These are phyloP conservation scores for Aspergillus cejpii DNA, from an alignment of 2,329 filamentous ascomycete species.

Conservation along the genomic window DNA sequence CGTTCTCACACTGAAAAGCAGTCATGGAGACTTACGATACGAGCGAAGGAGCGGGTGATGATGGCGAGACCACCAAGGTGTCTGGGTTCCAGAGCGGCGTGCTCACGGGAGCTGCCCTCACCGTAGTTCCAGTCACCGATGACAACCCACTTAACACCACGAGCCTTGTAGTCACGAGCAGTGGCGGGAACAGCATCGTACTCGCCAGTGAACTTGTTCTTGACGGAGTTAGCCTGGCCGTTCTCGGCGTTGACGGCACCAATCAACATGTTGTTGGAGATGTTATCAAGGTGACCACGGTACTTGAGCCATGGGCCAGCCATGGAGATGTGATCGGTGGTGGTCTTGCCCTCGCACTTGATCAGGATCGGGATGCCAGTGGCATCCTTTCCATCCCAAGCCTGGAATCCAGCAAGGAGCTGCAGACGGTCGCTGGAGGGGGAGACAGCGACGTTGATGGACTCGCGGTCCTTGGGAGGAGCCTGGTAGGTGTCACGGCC, in stretches of 20 bases:
- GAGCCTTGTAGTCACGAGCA: constrained; percentile 97
- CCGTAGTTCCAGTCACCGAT: constrained; percentile 99
- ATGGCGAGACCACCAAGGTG: constrained; percentile 96
- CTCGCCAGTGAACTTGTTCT: constrained; percentile 78
- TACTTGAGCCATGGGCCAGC: constrained; percentile 97
- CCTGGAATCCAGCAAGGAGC: constrained; percentile 73
- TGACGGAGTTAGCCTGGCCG: constrained; percentile 94
- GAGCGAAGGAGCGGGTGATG: constrained; percentile 90
- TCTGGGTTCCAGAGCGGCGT: constrained; percentile 93
- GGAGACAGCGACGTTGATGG: constrained; percentile 72
- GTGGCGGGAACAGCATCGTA: constrained; percentile 86
- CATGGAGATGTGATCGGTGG: constrained; percentile 96
- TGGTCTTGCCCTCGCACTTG: constrained; percentile 94
- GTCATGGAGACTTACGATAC: constrained; percentile 57
- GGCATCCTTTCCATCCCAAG: constrained; percentile 92
- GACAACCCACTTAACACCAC: constrained; percentile 94
- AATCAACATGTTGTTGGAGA: constrained; percentile 99
- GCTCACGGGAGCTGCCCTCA: constrained; percentile 94
- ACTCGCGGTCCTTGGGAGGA: constrained; percentile 69
- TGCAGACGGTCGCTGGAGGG: constrained; percentile 92
- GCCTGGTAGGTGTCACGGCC: constrained; percentile 94
- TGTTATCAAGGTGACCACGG: constrained; percentile 97
- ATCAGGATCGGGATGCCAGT: constrained; percentile 81
- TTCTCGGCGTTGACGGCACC: constrained; percentile 95
- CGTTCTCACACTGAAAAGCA: neutral